phyloP scores from a whole-genome alignment of 306 rosid genomes.

The Fagus crenata region DNA sequence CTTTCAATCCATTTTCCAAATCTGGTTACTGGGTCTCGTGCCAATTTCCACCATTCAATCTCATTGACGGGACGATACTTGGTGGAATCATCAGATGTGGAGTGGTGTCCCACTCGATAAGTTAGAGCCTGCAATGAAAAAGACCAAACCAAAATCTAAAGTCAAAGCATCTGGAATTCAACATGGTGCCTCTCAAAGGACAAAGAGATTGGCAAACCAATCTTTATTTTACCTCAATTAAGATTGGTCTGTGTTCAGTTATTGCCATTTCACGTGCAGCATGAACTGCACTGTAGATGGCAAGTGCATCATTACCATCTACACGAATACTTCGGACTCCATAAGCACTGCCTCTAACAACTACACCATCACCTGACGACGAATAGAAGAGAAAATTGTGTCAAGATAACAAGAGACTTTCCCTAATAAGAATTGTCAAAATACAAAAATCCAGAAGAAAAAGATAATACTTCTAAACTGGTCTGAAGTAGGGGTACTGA shows the following conservation, averaged over 20 bases:
- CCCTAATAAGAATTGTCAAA: constrained; percentile 4
- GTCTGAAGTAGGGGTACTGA: constrained; percentile 90
- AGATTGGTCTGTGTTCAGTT: constrained; percentile 67
- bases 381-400: constrained; percentile 19
- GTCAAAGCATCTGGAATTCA: not conserved
- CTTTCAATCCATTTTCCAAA: constrained; percentile 90
- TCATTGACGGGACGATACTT: constrained; percentile 75
- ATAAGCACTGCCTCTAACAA: constrained; percentile 76
- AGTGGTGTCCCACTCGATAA: constrained; percentile 92
- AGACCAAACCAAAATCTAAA: constrained; percentile 11
- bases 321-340: constrained; percentile 86
- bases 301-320: constrained; percentile 91
- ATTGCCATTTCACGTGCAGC: constrained; percentile 85
- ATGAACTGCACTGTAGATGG: constrained; percentile 69
- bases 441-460: constrained; percentile 16
- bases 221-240: constrained; percentile 67
- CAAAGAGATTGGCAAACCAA: constrained; percentile 11
- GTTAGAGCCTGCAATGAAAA: constrained; percentile 65
- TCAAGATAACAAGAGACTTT: constrained; percentile 25
- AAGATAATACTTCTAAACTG: constrained; percentile 77
- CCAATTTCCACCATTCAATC: constrained; percentile 76
- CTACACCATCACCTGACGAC: constrained; percentile 82
- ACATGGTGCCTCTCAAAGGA: not conserved
- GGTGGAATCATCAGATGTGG: constrained; percentile 97
- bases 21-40: constrained; percentile 73